Conservation (phyloP, 2,329 filamentous ascomycete species). For the Alternaria metachromatica region DNA sequence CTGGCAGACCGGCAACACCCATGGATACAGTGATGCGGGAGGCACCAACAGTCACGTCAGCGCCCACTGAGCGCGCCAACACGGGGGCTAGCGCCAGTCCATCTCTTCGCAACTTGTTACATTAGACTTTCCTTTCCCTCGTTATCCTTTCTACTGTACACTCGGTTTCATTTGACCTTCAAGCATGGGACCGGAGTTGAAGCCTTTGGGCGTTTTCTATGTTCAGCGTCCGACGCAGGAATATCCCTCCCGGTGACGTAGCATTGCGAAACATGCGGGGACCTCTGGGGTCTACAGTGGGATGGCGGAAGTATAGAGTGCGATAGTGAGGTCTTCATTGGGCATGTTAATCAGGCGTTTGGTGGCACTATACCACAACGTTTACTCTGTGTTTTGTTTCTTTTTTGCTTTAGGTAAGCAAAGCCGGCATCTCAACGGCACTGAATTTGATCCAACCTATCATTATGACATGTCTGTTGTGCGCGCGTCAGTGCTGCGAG, state of each 20-base stretch:
- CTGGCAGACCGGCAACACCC: slow-evolving; percentile 44
- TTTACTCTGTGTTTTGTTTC: slow-evolving; percentile 23
- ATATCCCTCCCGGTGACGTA: slow-evolving; percentile 3
- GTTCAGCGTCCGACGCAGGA: slow-evolving; percentile 25
- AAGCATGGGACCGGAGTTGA: slow-evolving; percentile 30
- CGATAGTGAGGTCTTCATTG: slow-evolving; percentile 18
- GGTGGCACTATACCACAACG: slow-evolving; percentile 42
- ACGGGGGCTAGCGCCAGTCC: slow-evolving; percentile 56
- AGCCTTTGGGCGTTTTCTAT: slow-evolving; percentile 22
- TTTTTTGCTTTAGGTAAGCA: slow-evolving; percentile 8
- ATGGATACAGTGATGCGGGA: slow-evolving; percentile 46
- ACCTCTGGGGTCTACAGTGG: neutral
- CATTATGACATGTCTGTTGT: neutral
- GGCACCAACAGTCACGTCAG: slow-evolving; percentile 32
- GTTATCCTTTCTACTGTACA: slow-evolving; percentile 9
- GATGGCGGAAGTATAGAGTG: slow-evolving; percentile 12
- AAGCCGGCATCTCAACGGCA: neutral
- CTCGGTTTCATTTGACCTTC: neutral
- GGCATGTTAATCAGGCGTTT: slow-evolving; percentile 26
- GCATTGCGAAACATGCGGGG: slow-evolving; percentile 15
- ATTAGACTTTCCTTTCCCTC: slow-evolving; percentile 37
- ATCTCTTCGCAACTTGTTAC: slow-evolving; percentile 56
- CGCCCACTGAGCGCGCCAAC: slow-evolving; percentile 36
- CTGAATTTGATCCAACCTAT: neutral
- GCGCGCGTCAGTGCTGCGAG: neutral